Base-by-base conservation (phyloP, 345 rosid species). In the Arabidopsis suecica region DNA sequence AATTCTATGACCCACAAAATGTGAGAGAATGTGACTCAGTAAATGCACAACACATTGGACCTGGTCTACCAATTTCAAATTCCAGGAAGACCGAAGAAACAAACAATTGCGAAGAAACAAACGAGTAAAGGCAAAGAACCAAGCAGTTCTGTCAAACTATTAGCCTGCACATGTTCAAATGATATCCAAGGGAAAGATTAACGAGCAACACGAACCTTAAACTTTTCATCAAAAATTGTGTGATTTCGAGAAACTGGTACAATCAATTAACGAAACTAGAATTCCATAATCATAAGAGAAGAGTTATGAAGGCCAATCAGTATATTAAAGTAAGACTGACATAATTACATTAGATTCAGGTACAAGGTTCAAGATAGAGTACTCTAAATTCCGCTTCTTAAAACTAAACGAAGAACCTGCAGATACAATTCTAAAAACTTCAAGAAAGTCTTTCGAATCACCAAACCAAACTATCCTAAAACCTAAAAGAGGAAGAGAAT, bases 1-100 rank as follows among this genome's bases (percentile, higher is more conserved):
- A 65, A 78, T 34, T 72, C 64, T 60, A 61, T 58, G 81, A 41
- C 81, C 81, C 77, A 78, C 80, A 77, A 71, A 77, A 68, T 69
- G 79, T 67, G 45, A 67, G 79, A 67, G 54, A 62, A 54, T 69
- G 71, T 55, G 80, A 71, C 67, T 72, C 28, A 20, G 60, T 64
- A 37, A 71, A 77, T 71, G 71, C 72, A 70, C 50, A 69, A 63
- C 59, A 71, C 67, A 14, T 48, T 71, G 72, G 76, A 57, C 67
- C 28, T 77, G 67, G 71, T 77, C 80, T 77, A 77, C 66, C 50
- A 48, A 36, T 36, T 49, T 76, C 63, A 63, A 50, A 7, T 50
- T 76, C 42, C 20, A 68, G 7, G 38, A 55, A 42, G 34, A 34
- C 58, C 53, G 34, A 32, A 13, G 13, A 41, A 61, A 30, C 55